Base-by-base conservation (phyloP, 2,329 filamentous ascomycete genomes). In the Trichoderma endophyticum region DNA sequence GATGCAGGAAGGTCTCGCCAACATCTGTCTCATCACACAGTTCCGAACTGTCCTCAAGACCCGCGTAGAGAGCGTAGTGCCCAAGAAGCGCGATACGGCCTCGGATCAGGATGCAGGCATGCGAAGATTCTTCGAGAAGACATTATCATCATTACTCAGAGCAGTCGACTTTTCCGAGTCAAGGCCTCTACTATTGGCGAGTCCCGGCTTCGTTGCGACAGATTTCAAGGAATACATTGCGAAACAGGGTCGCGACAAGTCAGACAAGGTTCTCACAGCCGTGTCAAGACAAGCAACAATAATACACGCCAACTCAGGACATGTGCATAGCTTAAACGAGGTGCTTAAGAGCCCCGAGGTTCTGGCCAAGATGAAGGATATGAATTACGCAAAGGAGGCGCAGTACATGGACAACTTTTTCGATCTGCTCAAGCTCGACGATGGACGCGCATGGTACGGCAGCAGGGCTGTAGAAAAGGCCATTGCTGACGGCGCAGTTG, bases 371-470 rank as follows among this genome's bases (percentile, higher is more conserved):
- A 89, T 98, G 77, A 91, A 91, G 73, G 91, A 98, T 79, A 96
- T 94, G 75, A 96, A 95, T 78, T 98, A 96, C 79, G 91, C 93
- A 3, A 89, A 90, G 73, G 95, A 98, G 81, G 94, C 94, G 1
- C 88, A 87, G 48, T 86, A 93, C 73, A 94, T 99, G 90, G 94
- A 98, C 77, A 89, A 90, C 59, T 94, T 98, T 79, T 90, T 92
- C 76, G 88, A 90, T 0, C 85, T 93, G 73, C 84, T 99, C 72
- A 90, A 95, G 66, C 89, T 89, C 73, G 95, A 98, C 74, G 95
- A 98, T 75, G 93, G 93, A 3, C 89, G 92, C 71, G 95, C 95
- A 2, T 97, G 95, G 87, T 99, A 99, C 81, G 96, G 96, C 0
- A 89, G 92, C 0, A 88, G 86, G 15, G 93, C 97, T 68, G 94